These are phyloP conservation scores for Leptographium flavum DNA, from an alignment of 2,329 filamentous ascomycete species.

Conservation along the genomic window DNA sequence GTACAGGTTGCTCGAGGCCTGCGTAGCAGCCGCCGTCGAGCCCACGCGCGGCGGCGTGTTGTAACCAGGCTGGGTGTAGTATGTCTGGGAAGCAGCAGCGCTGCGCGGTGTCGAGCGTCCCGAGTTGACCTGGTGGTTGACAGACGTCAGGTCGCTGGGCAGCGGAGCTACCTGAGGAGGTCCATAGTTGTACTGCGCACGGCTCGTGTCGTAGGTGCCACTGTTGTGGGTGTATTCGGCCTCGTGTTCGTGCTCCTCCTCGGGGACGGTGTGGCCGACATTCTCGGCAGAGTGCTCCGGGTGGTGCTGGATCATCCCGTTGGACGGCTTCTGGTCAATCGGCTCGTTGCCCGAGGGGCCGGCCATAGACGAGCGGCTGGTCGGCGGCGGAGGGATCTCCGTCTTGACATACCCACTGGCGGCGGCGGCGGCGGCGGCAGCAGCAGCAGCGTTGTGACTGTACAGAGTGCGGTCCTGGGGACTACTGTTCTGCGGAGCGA, in stretches of 20 bases:
- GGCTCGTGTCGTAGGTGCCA: conserved; percentile 57
- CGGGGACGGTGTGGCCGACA: conserved; percentile 36
- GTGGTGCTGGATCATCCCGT: conserved; percentile 49
- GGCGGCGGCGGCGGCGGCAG: conserved; percentile 3
- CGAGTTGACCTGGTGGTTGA: conserved; percentile 62
- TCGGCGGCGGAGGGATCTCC: conserved; percentile 70
- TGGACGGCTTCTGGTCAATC: conserved; percentile 46
- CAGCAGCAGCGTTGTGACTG: conserved; percentile 31
- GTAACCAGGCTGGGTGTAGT: conserved; percentile 62
- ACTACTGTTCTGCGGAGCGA: conserved; percentile 46
- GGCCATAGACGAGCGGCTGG: conserved; percentile 42
- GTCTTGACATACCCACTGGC: conserved; percentile 56
- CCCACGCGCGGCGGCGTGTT: conserved; percentile 61
- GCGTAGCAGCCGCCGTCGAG: conserved; percentile 17
- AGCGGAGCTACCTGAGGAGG: conserved; percentile 49
- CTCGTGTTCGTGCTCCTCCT: conserved; percentile 60
- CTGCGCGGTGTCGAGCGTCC: conserved; percentile 79
- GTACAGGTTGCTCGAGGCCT: conserved; percentile 70
- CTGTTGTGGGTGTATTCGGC: conserved; percentile 80
- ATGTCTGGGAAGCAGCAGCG: conserved; percentile 53
- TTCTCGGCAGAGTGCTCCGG: conserved; percentile 36
- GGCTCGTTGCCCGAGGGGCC: conserved; percentile 43
- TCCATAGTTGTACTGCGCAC: conserved; percentile 58
- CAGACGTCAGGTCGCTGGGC: conserved; percentile 62
- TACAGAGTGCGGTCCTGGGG: conserved; percentile 50